These are phyloP conservation scores for Wallacemonas rigidus DNA, from an alignment of 208 protist species.

Conservation along the genomic window DNA sequence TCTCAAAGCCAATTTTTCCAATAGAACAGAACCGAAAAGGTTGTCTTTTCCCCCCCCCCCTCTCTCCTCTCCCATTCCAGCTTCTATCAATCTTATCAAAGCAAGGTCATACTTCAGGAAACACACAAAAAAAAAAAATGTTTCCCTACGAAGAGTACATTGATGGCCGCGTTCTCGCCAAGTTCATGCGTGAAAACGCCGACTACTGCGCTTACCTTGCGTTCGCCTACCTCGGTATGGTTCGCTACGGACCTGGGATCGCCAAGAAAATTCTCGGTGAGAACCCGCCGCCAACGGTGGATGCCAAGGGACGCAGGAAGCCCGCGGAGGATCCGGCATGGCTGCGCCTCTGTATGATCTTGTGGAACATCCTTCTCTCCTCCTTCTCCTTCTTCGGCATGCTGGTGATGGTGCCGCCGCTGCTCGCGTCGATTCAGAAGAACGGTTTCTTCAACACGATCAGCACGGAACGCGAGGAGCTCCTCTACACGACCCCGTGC, in stretches of 20 bases:
- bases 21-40: too few relatives aligned
- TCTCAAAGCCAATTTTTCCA: too few relatives aligned
- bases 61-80: slow-evolving; percentile 16
- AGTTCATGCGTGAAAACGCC: slow-evolving; percentile 40
- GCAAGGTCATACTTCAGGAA: too few relatives aligned
- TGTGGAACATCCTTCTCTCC: slow-evolving; percentile 90
- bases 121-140: slow-evolving; percentile 21
- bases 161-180: slow-evolving; percentile 27
- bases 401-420: slow-evolving; percentile 58
- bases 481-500: slow-evolving; percentile 47
- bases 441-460: slow-evolving; percentile 55
- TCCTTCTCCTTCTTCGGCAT: slow-evolving; percentile 75
- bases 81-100: slow-evolving; percentile 9
- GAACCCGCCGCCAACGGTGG: slow-evolving; percentile 28
- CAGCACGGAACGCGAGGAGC: slow-evolving; percentile 48
- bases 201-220: slow-evolving; percentile 45
- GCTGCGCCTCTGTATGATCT: slow-evolving; percentile 58
- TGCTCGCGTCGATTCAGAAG: slow-evolving; percentile 28
- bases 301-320: slow-evolving; percentile 30
- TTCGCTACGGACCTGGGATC: slow-evolving; percentile 49
- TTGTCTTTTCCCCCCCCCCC: slow-evolving; percentile 12
- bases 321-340: slow-evolving; percentile 37
- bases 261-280: slow-evolving; percentile 46
- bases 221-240: slow-evolving; percentile 46
- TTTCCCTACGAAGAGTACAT: slow-evolving; percentile 42